A percentile compares a stretch with the other conserved stretches of the same genome.
Evolutionary conservation across 495 filamentous ascomycete species (phyloP).

Genomic region (Apodospora peruviana): DNA sequence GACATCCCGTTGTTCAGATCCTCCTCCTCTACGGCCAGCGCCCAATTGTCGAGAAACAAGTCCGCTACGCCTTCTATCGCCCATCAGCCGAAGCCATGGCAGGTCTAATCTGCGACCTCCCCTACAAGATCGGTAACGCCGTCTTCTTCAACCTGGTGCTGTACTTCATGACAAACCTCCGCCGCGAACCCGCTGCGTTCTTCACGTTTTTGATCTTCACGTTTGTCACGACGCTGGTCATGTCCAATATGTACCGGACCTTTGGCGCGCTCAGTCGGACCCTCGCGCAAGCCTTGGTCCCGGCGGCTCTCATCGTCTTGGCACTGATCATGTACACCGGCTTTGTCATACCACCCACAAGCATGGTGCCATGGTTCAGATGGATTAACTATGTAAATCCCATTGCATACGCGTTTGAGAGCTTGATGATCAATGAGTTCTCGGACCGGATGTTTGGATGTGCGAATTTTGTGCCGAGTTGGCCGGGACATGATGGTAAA

Average conservation of each 20-base stretch:
- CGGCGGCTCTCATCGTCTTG: constrained; percentile 61
- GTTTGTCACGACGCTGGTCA: constrained; percentile 47
- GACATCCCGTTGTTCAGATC: too few species aligned
- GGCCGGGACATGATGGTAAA: background rate
- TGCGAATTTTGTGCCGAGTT: background rate
- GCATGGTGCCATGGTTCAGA: constrained; percentile 73
- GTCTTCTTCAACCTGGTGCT: constrained; percentile 46
- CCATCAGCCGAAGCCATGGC: constrained; percentile 53
- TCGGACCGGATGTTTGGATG: constrained; percentile 2
- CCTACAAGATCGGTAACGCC: constrained; percentile 41
- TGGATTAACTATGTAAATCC: constrained; percentile 80
- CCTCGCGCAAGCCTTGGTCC: constrained; percentile 63
- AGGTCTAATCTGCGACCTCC: constrained; percentile 50
- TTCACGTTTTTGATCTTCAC: constrained; percentile 56
- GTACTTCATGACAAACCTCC: constrained; percentile 51
- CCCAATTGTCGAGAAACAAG: constrained; percentile 60
- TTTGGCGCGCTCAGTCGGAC: constrained; percentile 63
- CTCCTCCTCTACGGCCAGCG: constrained; percentile 33
- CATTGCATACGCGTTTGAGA: constrained; percentile 68
- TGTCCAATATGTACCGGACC: constrained; percentile 55
- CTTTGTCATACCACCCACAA: constrained; percentile 61
- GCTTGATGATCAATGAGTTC: constrained; percentile 56
- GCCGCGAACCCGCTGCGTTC: constrained; percentile 47
- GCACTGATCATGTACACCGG: constrained; percentile 71
- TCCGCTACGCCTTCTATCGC: constrained; percentile 56